Evolutionary conservation across 129 eudicot species (phyloP), one percentile per base, ranked within the genome.

Genomic region (Saussurea involucrata): DNA sequence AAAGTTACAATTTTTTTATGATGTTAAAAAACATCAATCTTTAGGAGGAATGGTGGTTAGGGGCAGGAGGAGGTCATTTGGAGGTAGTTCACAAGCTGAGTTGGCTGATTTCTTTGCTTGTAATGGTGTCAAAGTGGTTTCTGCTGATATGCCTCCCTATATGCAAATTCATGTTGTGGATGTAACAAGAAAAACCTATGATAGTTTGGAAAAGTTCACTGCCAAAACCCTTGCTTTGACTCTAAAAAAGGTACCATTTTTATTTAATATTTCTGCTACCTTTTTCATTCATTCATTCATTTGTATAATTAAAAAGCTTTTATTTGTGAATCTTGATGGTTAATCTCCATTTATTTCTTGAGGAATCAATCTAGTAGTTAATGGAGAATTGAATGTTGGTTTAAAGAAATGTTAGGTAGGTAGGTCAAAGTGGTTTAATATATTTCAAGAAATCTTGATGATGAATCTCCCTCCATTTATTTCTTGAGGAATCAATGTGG

Each of bases 101-200:
- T 20, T 93, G 34, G 85, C 85, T 72, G 89, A 90, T 81, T 93
- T 93, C 88, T 83, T 93, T 70, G 82, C 87, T 6, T 82, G 87
- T 64, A 93, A 73, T 80, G 90, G 98, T 27, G 98, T 89, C 17
- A 93, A 89, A 83, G 88, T 93, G 40, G 98, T 90, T 29, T 84
- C 95, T 33, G 98, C 87, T 76, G 98, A 93, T 70, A 90, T 93
- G 98, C 91, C 97, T 44, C 95, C 98, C 17, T 93, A 88, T 72
- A 90, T 93, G 97, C 98, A 93, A 71, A 87, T 93, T 66, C 98
- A 93, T 84, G 97, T 91, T 83, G 95, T 93, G 11, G 92, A 92
- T 87, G 87, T 81, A 75, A 92, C 98, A 37, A 88, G 98, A 84
- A 93, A 90, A 74, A 83, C 92, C 10, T 82, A 83, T 80, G 98